Conservation (phyloP, 139 green algal species). For the Picochlorum sp. region DNA sequence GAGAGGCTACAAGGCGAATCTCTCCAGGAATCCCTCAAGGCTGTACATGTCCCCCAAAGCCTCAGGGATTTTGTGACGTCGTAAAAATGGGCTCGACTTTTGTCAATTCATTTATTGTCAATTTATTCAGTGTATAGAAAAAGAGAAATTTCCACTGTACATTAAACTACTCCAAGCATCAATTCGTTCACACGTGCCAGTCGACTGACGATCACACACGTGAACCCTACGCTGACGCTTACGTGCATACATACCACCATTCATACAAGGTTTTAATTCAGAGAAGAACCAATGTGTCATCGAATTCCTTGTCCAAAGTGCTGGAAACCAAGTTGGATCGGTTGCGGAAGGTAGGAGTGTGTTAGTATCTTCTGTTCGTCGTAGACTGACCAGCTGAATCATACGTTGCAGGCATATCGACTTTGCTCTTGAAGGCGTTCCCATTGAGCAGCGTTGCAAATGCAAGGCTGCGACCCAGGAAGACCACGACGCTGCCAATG, state of each 20-base stretch:
- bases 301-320: conserved; percentile 11
- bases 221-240: too few species aligned
- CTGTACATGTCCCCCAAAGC: conserved; percentile 5
- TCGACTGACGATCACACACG: too few species aligned
- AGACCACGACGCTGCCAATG: conserved; percentile 13
- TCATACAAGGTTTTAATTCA: too few species aligned
- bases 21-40: conserved; percentile 14
- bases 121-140: too few species aligned
- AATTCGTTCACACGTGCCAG: too few species aligned
- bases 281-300: conserved; percentile 6
- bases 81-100: too few species aligned
- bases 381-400: too few species aligned
- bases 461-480: conserved; percentile 25
- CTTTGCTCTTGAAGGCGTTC: conserved; percentile 11
- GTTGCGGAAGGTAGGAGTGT: conserved; percentile 5
- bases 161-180: too few species aligned
- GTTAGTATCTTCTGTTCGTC: too few species aligned
- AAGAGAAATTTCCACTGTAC: too few species aligned
- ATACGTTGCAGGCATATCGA: conserved; percentile 11
- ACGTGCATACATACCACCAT: too few species aligned
- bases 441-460: conserved; percentile 19
- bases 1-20: conserved; percentile 54
- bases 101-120: too few species aligned
- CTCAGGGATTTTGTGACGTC: conserved; percentile 16
- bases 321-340: conserved; percentile 14